Evolutionary conservation across 768 basidiomycete genomes (phyloP).

Genomic region (Termitomyces sp.): DNA sequence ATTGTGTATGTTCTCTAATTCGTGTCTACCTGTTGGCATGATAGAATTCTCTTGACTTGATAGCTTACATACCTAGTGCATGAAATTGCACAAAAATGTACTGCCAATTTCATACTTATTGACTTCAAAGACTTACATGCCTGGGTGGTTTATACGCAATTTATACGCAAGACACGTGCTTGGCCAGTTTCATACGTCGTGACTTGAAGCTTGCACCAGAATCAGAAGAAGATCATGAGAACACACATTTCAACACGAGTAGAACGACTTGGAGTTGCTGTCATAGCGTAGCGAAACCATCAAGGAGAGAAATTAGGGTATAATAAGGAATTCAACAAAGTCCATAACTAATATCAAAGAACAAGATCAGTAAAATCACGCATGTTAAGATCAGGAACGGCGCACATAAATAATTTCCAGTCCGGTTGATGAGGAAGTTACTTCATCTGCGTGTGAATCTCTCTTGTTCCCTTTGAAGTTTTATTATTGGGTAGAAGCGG

Average conservation of each 20-base stretch:
- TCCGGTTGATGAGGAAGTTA: background rate
- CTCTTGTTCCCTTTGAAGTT: background rate
- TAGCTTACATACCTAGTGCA: too few species aligned
- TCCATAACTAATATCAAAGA: background rate
- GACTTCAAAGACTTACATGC: too few species aligned
- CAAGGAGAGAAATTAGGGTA: background rate
- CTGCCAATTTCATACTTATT: too few species aligned
- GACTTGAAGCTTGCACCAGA: too few species aligned
- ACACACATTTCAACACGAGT: background rate
- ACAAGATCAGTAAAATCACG: background rate
- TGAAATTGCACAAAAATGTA: too few species aligned
- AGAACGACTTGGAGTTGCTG: background rate
- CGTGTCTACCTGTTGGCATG: too few species aligned
- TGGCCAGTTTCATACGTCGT: too few species aligned
- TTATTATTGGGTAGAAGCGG: background rate
- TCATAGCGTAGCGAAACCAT: too few species aligned
- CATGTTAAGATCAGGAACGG: background rate
- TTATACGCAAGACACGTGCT: too few species aligned
- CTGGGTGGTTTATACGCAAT: too few species aligned
- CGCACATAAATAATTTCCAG: background rate
- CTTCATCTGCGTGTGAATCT: background rate
- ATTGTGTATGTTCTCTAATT: too few species aligned
- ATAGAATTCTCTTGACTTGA: too few species aligned
- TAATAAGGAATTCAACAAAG: background rate
- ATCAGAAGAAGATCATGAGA: background rate